Base-by-base conservation (phyloP, 1,139 yeast genomes). In the Chernovozyma aurita region DNA sequence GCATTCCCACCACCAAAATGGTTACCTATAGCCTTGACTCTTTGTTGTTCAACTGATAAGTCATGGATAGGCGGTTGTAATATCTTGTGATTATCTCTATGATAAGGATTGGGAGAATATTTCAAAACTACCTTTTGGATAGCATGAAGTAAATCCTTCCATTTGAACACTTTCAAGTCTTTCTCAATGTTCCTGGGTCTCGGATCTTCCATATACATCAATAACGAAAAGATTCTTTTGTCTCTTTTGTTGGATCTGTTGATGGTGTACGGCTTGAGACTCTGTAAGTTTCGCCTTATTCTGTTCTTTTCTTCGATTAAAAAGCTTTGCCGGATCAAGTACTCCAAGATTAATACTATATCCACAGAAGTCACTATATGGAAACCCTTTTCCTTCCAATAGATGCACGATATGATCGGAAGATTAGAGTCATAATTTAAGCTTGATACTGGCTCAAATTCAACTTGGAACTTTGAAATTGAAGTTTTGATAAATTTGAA, bases 151-250 rank as follows among this genome's bases (percentile, higher is more conserved):
- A 81, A 58, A 37, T 70, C 69, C 17, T 59, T 49, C 88, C 88
- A 81, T 26, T 65, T 65, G 48, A 81, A 78, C 4, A 81, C 87
- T 51, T 81, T 81, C 43, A 81, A 76, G 50, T 81, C 85, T 52
- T 82, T 82, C 49, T 80, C 87, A 38, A 82, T 82, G 48, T 80
- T 80, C 30, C 88, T 61, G 3, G 88, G 88, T 44, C 80, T 67
- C 2, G 90, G 88, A 36, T 71, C 70, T 26, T 74, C 76, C 66
- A 76, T 80, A 30, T 71, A 60, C 87, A 82, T 82, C 37, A 81
- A 69, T 32, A 76, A 56, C 39, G 70, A 65, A 61, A 80, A 82
- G 47, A 81, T 77, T 17, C 69, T 47, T 30, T 64, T 63, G 38
- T 58, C 61, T 25, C 64, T 68, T n/a, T 62, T 59, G 42, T 69